Percentiles rank a stretch among this genome's conserved stretches.
Conservation (phyloP, 331 rosid species). For the Malus hybrid region DNA sequence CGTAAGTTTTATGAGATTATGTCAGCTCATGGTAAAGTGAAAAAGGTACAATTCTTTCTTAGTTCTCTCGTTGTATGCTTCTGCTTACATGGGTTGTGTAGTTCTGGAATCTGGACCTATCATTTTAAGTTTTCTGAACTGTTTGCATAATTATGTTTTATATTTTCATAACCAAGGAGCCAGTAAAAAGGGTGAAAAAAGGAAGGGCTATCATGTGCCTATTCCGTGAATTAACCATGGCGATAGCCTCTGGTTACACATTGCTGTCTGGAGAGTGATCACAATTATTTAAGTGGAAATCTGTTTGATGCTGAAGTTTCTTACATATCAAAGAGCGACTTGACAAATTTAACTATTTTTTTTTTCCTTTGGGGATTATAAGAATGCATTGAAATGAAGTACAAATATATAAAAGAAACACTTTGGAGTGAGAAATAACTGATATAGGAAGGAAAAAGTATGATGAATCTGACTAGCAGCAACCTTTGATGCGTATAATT, state of each 20-base stretch:
- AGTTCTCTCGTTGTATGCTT: not conserved
- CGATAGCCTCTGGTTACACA: no score
- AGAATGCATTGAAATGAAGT: not conserved
- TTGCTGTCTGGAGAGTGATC: no score
- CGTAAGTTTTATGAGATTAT: slow-evolving; percentile 40
- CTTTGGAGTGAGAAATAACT: not conserved
- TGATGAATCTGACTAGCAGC: not conserved
- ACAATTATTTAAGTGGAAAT: no score
- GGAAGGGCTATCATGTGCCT: no score
- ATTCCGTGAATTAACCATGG: no score
- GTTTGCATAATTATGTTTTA: not conserved
- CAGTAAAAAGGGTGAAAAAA: no score
- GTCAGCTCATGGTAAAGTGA: slow-evolving; percentile 32
- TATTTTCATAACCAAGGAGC: no score
- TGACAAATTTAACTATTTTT: no score
- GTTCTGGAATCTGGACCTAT: not conserved
- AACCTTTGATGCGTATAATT: not conserved
- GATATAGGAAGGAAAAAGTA: not conserved
- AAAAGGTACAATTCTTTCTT: slow-evolving; percentile 19
- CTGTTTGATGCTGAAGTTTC: no score
- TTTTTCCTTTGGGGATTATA: not conserved
- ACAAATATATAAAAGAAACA: not conserved
- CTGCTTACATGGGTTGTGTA: not conserved
- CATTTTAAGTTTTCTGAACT: not conserved
- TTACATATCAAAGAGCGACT: no score